phyloP scores from a whole-genome alignment of 345 rosid species.

The Populus tremula region DNA sequence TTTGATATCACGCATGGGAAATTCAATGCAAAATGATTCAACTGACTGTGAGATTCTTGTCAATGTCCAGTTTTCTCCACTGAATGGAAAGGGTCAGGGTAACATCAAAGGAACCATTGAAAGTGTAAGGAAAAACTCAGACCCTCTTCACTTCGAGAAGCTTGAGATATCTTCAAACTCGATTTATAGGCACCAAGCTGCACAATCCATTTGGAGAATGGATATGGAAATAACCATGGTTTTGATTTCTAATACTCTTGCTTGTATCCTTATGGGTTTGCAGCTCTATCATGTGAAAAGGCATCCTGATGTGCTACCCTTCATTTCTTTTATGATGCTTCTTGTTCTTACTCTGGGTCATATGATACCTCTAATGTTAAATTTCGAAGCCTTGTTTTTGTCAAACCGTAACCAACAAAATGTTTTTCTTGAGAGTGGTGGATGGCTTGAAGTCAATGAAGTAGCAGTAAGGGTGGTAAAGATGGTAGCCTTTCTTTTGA shows the following conservation, averaged over 20 bases:
- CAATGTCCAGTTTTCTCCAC: slow-evolving; percentile 50
- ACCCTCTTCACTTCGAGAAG: slow-evolving; percentile 57
- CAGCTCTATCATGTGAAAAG: slow-evolving; percentile 75
- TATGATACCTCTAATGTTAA: slow-evolving; percentile 73
- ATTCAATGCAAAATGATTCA: slow-evolving; percentile 24
- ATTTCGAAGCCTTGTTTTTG: slow-evolving; percentile 69
- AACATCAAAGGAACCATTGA: slow-evolving; percentile 62
- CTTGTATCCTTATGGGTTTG: slow-evolving; percentile 63
- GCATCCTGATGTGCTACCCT: slow-evolving; percentile 66
- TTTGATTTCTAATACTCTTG: slow-evolving; percentile 63
- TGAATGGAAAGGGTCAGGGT: slow-evolving; percentile 45
- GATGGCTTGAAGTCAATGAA: slow-evolving; percentile 86
- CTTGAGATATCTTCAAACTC: slow-evolving; percentile 60
- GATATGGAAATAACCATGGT: slow-evolving; percentile 82
- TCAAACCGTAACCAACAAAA: slow-evolving; percentile 43
- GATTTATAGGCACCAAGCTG: slow-evolving; percentile 53
- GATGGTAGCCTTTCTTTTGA: slow-evolving; percentile 79
- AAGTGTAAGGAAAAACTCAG: slow-evolving; percentile 57
- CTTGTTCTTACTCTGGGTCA: slow-evolving; percentile 62
- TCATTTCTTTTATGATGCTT: slow-evolving; percentile 65
- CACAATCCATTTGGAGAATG: slow-evolving; percentile 81
- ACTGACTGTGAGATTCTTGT: slow-evolving; percentile 62
- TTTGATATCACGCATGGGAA: slow-evolving; percentile 19
- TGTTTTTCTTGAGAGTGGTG: slow-evolving; percentile 59
- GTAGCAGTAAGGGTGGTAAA: slow-evolving; percentile 74